These are phyloP conservation scores for Zygosaccharomyces kombuchaensis DNA, from an alignment of 805 yeast genomes.

Conservation along the genomic window DNA sequence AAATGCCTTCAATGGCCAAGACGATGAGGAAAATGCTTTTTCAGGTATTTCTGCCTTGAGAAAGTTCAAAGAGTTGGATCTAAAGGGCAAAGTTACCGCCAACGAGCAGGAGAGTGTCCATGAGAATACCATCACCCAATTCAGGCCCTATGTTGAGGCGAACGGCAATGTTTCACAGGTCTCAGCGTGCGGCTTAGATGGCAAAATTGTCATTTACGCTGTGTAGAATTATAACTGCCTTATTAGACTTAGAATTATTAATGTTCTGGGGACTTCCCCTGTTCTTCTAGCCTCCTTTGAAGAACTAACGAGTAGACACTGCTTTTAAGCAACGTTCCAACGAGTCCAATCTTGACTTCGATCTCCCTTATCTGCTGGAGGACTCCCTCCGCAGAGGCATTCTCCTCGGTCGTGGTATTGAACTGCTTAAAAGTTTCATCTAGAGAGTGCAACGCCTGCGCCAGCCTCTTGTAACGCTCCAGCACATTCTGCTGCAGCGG, in stretches of 20 bases:
- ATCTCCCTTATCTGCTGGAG: slow-evolving; percentile 52
- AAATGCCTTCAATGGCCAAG: slow-evolving; percentile 41
- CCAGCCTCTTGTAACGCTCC: slow-evolving; percentile 29
- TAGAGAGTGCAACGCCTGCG: slow-evolving; percentile 26
- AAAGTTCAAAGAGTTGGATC: slow-evolving; percentile 93
- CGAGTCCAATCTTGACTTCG: slow-evolving; percentile 60
- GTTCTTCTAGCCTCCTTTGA: slow-evolving; percentile 40
- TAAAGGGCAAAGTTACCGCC: slow-evolving; percentile 71
- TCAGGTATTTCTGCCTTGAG: slow-evolving; percentile 74
- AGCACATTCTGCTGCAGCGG: slow-evolving; percentile 32
- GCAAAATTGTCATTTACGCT: slow-evolving; percentile 77
- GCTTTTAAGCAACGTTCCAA: slow-evolving; percentile 62
- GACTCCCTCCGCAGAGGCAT: slow-evolving; percentile 34
- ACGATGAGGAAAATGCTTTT: slow-evolving; percentile 46
- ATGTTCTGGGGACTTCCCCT: slow-evolving; percentile 5
- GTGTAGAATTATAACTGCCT: slow-evolving; percentile 31
- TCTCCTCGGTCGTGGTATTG: slow-evolving; percentile 15
- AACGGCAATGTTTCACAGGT: slow-evolving; percentile 53
- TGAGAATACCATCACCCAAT: slow-evolving; percentile 79
- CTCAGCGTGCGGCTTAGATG: slow-evolving; percentile 83
- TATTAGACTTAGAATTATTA: neutral
- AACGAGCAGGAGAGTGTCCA: slow-evolving; percentile 64
- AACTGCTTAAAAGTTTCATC: slow-evolving; percentile 28
- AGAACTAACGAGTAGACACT: slow-evolving; percentile 63
- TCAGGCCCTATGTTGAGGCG: slow-evolving; percentile 48